Conservation (phyloP, 2,329 filamentous ascomycete genomes). For the Pseudogymnoascus sp. region DNA sequence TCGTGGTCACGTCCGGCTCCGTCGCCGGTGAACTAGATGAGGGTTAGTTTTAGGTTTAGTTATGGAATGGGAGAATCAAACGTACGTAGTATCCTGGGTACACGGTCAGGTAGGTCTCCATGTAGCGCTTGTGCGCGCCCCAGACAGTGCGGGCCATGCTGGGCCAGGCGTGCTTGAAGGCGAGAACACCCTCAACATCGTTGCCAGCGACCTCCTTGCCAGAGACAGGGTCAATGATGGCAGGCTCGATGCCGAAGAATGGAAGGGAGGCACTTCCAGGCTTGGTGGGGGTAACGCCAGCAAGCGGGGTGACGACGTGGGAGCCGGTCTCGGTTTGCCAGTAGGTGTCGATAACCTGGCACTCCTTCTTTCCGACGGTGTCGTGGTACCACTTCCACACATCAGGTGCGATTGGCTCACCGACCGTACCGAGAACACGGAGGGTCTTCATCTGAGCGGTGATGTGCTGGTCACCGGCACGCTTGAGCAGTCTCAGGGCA, state of each 20-base stretch:
- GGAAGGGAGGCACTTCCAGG: constrained; percentile 91
- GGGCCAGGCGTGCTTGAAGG: constrained; percentile 96
- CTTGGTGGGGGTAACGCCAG: constrained; percentile 91
- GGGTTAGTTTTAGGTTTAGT: constrained; percentile 12
- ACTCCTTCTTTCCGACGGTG: constrained; percentile 83
- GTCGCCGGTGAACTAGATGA: constrained; percentile 70
- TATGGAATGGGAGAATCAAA: constrained; percentile 17
- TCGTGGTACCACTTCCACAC: constrained; percentile 99
- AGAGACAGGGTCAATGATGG: constrained; percentile 92
- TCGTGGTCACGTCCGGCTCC: constrained; percentile 94
- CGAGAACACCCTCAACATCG: constrained; percentile 92
- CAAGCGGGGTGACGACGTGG: constrained; percentile 88
- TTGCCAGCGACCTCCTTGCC: constrained; percentile 91
- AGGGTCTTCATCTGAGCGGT: constrained; percentile 83
- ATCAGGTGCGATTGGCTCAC: constrained; percentile 94
- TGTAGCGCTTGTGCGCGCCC: constrained; percentile 95
- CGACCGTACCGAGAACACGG: constrained; percentile 85
- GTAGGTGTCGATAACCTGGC: constrained; percentile 94
- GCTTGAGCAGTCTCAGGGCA: constrained; percentile 85
- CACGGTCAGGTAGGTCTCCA: constrained; percentile 96
- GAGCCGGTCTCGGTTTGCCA: constrained; percentile 99
- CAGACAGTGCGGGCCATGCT: constrained; percentile 98
- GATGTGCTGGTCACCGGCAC: constrained; percentile 87
- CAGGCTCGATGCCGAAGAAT: constrained; percentile 97
- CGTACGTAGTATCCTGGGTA: constrained; percentile 97